These are phyloP conservation scores for Kodamaea laetipori DNA, from an alignment of 805 yeast species.

Conservation along the genomic window DNA sequence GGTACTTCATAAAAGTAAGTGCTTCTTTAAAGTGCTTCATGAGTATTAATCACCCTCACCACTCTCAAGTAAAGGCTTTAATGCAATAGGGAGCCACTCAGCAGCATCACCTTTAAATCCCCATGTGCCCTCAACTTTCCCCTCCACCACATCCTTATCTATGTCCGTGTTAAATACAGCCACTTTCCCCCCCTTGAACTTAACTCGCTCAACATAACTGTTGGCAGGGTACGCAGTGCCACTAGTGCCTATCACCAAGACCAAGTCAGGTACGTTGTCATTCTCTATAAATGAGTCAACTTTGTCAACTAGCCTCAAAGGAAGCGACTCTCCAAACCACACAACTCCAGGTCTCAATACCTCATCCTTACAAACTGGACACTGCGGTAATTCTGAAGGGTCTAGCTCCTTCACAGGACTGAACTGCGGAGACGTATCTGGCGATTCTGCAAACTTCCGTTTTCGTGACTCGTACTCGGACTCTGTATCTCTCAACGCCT, in stretches of 20 bases:
- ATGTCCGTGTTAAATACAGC: constrained; percentile 81
- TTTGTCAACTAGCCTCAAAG: constrained; percentile 58
- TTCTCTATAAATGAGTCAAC: constrained; percentile 71
- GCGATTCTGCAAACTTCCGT: constrained; percentile 15
- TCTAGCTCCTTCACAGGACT: constrained; percentile 51
- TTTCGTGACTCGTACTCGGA: constrained; percentile 29
- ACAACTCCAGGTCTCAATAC: constrained; percentile 85
- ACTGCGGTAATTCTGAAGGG: constrained; percentile 61
- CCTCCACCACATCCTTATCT: constrained; percentile 45
- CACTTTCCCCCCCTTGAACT: constrained; percentile 72
- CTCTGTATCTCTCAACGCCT: constrained; percentile 46
- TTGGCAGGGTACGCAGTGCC: constrained; percentile 91
- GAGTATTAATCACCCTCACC: too few species aligned
- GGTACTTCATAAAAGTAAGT: too few species aligned
- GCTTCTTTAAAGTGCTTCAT: too few species aligned
- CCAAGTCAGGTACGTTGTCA: constrained; percentile 60
- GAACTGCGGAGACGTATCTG: constrained; percentile 43
- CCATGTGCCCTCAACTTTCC: constrained; percentile 54
- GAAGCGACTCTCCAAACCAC: constrained; percentile 92
- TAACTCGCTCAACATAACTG: constrained; percentile 80
- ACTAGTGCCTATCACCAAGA: constrained; percentile 83
- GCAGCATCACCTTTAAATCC: constrained; percentile 83
- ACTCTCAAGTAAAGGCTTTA: constrained; percentile 48
- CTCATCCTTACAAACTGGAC: constrained; percentile 73
- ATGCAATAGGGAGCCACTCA: constrained; percentile 62